phyloP scores from a whole-genome alignment of 1,139 yeast genomes.

The Taphrina wiesneri region DNA sequence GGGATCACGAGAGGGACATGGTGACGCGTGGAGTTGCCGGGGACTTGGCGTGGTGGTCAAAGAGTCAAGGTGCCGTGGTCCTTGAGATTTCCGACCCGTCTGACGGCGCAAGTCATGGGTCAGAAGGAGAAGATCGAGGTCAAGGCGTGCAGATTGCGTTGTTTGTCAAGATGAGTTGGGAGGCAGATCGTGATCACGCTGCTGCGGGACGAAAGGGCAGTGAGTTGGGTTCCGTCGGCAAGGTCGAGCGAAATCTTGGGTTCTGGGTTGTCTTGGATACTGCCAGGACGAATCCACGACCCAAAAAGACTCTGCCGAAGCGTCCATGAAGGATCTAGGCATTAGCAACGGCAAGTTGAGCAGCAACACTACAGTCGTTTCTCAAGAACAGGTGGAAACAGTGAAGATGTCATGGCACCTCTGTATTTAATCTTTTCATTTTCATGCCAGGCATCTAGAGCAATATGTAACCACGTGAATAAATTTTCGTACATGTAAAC shows the following conservation, averaged over 20 bases:
- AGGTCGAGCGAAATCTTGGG: background rate
- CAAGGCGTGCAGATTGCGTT: background rate
- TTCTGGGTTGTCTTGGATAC: slow-evolving; percentile 10
- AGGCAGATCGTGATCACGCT: background rate
- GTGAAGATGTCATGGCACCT: background rate
- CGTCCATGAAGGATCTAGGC: background rate
- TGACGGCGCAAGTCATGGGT: background rate
- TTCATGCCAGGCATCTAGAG: background rate
- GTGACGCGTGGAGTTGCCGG: slow-evolving; percentile 1
- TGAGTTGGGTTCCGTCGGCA: background rate
- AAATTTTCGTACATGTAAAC: background rate
- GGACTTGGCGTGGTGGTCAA: background rate
- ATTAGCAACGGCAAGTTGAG: background rate
- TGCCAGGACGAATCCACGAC: background rate
- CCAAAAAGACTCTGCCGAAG: background rate
- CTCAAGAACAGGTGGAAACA: background rate
- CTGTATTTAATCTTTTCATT: background rate
- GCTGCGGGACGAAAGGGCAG: background rate
- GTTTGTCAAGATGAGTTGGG: slow-evolving; percentile 2
- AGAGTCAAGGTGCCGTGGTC: background rate
- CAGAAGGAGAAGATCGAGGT: background rate
- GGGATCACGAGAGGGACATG: slow-evolving; percentile 24
- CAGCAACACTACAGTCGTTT: background rate
- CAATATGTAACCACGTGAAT: slow-evolving; percentile 2
- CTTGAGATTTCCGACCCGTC: background rate